A percentile compares a stretch with the other conserved stretches of the same genome.
Conservation (phyloP, 257 asterid species). For the Perilla frutescens region DNA sequence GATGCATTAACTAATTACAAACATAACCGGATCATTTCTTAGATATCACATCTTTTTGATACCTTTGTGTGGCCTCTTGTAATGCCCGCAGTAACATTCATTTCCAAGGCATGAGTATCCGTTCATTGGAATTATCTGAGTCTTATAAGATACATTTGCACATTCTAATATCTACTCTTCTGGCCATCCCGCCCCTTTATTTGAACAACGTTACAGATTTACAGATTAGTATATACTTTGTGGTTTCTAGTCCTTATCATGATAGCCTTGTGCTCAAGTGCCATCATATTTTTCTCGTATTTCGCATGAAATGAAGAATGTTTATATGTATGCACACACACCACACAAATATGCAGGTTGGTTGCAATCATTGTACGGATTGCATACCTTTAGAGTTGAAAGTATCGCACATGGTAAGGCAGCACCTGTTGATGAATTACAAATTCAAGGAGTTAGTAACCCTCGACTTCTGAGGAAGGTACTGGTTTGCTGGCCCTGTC, state of each 20-base stretch:
- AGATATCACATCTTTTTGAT: not conserved
- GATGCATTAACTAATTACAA: not conserved
- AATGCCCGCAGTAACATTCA: not conserved
- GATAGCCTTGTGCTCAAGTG: not conserved
- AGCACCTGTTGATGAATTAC: constrained; percentile 79
- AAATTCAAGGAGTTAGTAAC: constrained; percentile 64
- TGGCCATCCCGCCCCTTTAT: constrained; percentile 7
- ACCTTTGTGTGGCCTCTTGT: not conserved
- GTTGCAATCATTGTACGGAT: constrained; percentile 65
- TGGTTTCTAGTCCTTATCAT: constrained; percentile 2
- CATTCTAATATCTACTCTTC: not conserved
- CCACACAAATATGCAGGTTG: constrained; percentile 51
- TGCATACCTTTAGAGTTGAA: constrained; percentile 72
- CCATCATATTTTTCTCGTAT: not conserved
- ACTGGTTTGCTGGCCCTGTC: constrained; percentile 5
- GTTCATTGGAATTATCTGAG: not conserved
- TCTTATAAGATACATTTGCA: not conserved
- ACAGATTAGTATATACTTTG: not conserved
- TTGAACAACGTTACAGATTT: constrained; percentile 11
- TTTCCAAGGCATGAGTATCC: not conserved
- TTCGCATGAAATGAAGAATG: not conserved
- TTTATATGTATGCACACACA: constrained; percentile 5
- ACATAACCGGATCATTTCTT: not conserved
- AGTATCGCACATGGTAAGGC: constrained; percentile 66
- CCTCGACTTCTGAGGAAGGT: constrained; percentile 71